Percentiles rank a stretch among this genome's conserved stretches.
Conservation (phyloP, 1,284 basidiomycete genomes). For the Cystobasidiaceae sp. region DNA sequence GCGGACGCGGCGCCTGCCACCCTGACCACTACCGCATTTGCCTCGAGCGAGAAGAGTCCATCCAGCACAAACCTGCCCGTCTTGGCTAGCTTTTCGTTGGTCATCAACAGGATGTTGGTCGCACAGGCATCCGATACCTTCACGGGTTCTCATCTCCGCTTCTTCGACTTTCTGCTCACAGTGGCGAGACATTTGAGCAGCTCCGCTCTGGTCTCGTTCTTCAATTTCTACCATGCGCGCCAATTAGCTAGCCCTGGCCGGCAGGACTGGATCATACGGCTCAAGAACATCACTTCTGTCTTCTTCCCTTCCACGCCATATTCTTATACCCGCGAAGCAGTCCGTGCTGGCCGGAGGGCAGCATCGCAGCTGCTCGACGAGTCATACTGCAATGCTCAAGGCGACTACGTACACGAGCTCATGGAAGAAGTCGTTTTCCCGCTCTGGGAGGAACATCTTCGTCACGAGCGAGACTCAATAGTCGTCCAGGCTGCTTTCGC, state of each 20-base stretch:
- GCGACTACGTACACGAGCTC: conserved; percentile 47
- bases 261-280: conserved; percentile 51
- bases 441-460: conserved; percentile 45
- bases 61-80: conserved; percentile 39
- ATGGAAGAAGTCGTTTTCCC: conserved; percentile 49
- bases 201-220: conserved; percentile 45
- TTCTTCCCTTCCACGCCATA: conserved; percentile 34
- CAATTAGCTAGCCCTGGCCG: conserved; percentile 51
- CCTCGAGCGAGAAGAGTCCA: background rate
- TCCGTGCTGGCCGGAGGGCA: conserved; percentile 38
- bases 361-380: conserved; percentile 48
- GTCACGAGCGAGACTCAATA: conserved; percentile 13
- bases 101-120: conserved; percentile 21
- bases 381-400: conserved; percentile 49
- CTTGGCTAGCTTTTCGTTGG: conserved; percentile 46
- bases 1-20: conserved; percentile 9
- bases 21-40: conserved; percentile 40
- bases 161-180: conserved; percentile 32
- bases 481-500: conserved; percentile 10
- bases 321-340: conserved; percentile 35
- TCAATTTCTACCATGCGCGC: conserved; percentile 51
- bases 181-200: conserved; percentile 35
- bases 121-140: conserved; percentile 25
- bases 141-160: conserved; percentile 27
- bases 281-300: conserved; percentile 37